Percentiles rank a stretch among this genome's conserved stretches.
Conservation (phyloP, 805 yeast genomes). For the Debaryomyces castellii region DNA sequence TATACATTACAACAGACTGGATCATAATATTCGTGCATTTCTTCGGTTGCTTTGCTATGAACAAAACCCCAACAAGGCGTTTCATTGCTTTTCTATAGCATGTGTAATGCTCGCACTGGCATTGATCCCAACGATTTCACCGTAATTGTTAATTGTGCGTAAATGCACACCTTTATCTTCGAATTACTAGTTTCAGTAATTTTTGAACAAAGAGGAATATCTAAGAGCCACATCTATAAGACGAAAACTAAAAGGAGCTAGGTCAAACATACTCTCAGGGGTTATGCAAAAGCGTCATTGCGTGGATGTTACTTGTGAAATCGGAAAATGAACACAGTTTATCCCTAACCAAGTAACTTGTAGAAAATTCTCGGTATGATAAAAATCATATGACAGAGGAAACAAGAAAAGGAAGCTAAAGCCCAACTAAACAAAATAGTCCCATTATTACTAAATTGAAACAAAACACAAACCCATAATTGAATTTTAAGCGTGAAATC, state of each 20-base stretch:
- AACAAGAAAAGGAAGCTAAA: neutral
- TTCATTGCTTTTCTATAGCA: neutral
- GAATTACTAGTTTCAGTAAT: neutral
- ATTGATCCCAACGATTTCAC: neutral
- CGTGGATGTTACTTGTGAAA: too few species aligned
- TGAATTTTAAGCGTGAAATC: slow-evolving; percentile 16
- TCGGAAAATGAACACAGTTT: too few species aligned
- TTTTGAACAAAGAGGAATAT: neutral
- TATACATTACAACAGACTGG: neutral
- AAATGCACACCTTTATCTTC: neutral
- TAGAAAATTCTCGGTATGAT: neutral
- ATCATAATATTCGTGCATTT: neutral
- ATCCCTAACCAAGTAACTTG: too few species aligned
- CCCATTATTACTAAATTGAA: slow-evolving; percentile 15
- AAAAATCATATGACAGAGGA: neutral
- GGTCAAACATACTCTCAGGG: neutral
- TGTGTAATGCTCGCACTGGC: neutral
- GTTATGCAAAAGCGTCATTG: neutral
- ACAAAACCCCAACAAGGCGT: neutral
- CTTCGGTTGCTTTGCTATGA: neutral
- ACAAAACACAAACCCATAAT: slow-evolving; percentile 19
- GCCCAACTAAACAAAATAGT: slow-evolving; percentile 6
- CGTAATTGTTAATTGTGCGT: neutral
- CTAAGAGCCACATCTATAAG: neutral
- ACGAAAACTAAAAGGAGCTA: neutral